Percentiles rank a stretch among this genome's conserved stretches.
Conservation (phyloP, 305 asterid genomes). For the Andrographis paniculata region DNA sequence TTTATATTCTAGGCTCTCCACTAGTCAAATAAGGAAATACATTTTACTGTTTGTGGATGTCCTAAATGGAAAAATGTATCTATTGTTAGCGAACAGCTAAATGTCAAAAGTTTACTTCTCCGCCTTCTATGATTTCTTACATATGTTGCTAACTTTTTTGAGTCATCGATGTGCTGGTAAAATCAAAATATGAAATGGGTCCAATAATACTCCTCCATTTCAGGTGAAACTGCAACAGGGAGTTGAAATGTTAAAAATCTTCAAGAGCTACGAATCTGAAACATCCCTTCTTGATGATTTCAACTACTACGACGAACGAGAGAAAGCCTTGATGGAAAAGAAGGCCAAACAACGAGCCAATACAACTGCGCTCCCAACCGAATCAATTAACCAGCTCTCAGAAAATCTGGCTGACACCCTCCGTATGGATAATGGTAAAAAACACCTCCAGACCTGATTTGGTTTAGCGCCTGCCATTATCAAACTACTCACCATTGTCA, state of each 20-base stretch:
- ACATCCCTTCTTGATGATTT: constrained; percentile 66
- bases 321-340: constrained; percentile 48
- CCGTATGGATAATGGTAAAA: constrained; percentile 55
- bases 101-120: too few species aligned
- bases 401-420: constrained; percentile 65
- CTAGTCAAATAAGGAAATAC: too few species aligned
- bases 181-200: neutral
- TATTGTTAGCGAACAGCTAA: too few species aligned
- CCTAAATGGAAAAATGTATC: too few species aligned
- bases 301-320: constrained; percentile 52
- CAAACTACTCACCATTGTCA: too few species aligned
- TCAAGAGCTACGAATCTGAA: constrained; percentile 52
- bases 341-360: constrained; percentile 48
- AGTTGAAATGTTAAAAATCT: constrained; percentile 57
- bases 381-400: constrained; percentile 67
- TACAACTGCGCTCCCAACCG: constrained; percentile 40
- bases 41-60: too few species aligned
- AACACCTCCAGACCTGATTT: constrained; percentile 37
- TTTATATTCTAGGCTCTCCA: too few species aligned
- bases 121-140: too few species aligned
- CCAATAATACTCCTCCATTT: constrained; percentile 7
- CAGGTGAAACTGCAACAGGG: constrained; percentile 63
- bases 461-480: constrained; percentile 28
- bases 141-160: too few species aligned
- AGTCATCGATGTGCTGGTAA: too few species aligned